A percentile compares a stretch with the other conserved stretches of the same genome.
Evolutionary conservation across 805 yeast species (phyloP).

Genomic region (Lipomyces lipofer): DNA sequence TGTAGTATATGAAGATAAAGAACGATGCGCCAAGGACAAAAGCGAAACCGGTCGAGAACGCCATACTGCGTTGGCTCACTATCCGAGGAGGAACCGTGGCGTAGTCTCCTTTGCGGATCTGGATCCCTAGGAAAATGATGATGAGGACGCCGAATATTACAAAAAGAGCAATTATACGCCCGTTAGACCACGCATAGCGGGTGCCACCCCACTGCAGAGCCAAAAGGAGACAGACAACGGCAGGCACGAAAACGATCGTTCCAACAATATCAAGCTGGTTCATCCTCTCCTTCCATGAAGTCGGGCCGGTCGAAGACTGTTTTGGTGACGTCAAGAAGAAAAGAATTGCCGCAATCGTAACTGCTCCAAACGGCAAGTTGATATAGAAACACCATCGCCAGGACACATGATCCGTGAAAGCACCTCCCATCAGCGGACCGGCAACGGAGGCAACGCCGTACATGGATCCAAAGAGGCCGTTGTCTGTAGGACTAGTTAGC

Average conservation of each 20-base stretch:
- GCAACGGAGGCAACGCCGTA: conserved; percentile 45
- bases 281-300: conserved; percentile 44
- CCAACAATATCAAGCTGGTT: conserved; percentile 56
- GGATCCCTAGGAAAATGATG: conserved; percentile 49
- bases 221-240: conserved; percentile 48
- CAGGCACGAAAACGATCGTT: conserved; percentile 48
- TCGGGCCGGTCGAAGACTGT: conserved; percentile 40
- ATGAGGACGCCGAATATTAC: conserved; percentile 46
- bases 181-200: conserved; percentile 5
- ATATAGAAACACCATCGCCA: conserved; percentile 59
- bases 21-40: conserved; percentile 53
- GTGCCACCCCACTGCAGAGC: conserved; percentile 20
- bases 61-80: conserved; percentile 43
- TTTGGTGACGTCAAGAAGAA: conserved; percentile 32
- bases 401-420: conserved; percentile 45
- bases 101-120: conserved; percentile 49
- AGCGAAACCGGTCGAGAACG: conserved; percentile 42
- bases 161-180: conserved; percentile 11
- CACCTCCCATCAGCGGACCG: conserved; percentile 61
- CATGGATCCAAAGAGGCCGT: conserved; percentile 33
- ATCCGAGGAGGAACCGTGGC: conserved; percentile 56
- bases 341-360: conserved; percentile 34
- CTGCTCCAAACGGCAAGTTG: conserved; percentile 44
- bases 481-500: conserved; percentile 7
- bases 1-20: conserved; percentile 48